A percentile compares a stretch with the other conserved stretches of the same genome.
Evolutionary conservation across 176 grass and related monocot genomes (phyloP).

Genomic region (Aegilops sharonensis): DNA sequence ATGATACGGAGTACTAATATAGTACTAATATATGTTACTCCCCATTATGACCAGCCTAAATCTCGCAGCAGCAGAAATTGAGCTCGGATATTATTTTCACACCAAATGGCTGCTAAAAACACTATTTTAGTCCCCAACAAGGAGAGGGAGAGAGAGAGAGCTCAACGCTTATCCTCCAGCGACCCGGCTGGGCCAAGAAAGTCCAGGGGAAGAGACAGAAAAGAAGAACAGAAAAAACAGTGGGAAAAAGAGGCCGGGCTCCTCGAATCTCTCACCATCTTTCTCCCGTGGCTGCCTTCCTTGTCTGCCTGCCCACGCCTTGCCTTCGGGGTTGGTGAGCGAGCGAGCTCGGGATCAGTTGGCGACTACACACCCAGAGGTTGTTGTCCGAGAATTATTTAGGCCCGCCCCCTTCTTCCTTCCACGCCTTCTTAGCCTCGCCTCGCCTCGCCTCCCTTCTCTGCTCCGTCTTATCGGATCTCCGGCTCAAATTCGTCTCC

Average conservation of each 20-base stretch:
- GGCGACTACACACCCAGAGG: slow-evolving; percentile 7
- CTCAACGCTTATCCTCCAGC: slow-evolving; percentile 14
- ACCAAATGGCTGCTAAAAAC: too few species aligned
- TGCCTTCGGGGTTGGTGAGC: slow-evolving; percentile 31
- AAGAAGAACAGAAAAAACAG: not conserved
- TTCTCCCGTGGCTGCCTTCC: not conserved
- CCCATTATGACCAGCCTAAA: not conserved
- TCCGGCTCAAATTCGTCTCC: slow-evolving; percentile 17
- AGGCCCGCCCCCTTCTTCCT: not conserved
- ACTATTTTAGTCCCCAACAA: too few species aligned
- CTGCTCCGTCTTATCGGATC: slow-evolving; percentile 37
- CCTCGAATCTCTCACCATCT: slow-evolving; percentile 18
- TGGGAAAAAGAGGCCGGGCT: not conserved
- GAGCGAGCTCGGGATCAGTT: slow-evolving; percentile 37
- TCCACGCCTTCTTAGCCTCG: slow-evolving; percentile 12
- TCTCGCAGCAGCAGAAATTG: not conserved
- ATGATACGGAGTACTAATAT: too few species aligned
- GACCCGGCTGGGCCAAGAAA: slow-evolving; percentile 26
- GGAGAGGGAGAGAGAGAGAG: too few species aligned
- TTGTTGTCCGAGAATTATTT: slow-evolving; percentile 31
- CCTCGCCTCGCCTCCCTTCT: slow-evolving; percentile 1
- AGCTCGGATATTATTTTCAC: too few species aligned
- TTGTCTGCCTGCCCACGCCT: not conserved
- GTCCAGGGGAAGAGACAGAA: slow-evolving; percentile 10
- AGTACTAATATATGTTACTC: too few species aligned